Base-by-base conservation (phyloP, 352 stramenopile species). In the Pythium biforme region DNA sequence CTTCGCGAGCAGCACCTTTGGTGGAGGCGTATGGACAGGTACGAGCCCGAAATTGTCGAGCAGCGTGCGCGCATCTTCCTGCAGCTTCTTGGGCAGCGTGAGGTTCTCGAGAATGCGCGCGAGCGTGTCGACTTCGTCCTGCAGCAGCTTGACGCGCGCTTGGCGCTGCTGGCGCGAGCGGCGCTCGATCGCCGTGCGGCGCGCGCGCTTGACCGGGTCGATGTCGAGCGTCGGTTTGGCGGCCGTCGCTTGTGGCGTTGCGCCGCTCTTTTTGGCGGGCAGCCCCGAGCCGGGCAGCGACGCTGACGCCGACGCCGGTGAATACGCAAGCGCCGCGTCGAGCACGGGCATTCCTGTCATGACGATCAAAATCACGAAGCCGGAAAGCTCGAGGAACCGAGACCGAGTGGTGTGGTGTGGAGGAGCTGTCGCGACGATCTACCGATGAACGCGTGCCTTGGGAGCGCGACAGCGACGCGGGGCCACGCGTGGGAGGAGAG, bases 101-200 rank as follows among this genome's bases (percentile, higher is more conserved):
- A 68, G 60, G 37, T 62, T 59, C 27, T 68, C 53, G 4, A 68
- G 37, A 34, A 68, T 62, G 25, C 46, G 50, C 9, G 60, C 29
- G 17, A 68, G 60, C 53, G 51, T 51, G 17, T 40, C 19, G 20
- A 68, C 62, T 46, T 68, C 54, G 48, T 68, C 62, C 31, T 59
- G 54, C 3, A 68, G 53, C 25, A 68, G 46, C 47, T 62, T 56
- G 60, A 62, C 55, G 31, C 60, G 52, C 53, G 53, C 60, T 25
- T 68, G 52, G 43, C 60, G 60, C 60, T 68, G 54, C 48, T 68
- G 62, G 22, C 62, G 62, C 48, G 62, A 68, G 20, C 62, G 62
- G 17, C 62, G 62, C 54, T 68, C 62, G 48, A 62, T 63, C 5
- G 54, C 62, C 23, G 62, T 68, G 48, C 62, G 62, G 27, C 62